Evolutionary conservation across 176 grass and related monocot genomes (phyloP), one percentile per base, ranked within the genome.

Genomic region (Raddia guianensis): DNA sequence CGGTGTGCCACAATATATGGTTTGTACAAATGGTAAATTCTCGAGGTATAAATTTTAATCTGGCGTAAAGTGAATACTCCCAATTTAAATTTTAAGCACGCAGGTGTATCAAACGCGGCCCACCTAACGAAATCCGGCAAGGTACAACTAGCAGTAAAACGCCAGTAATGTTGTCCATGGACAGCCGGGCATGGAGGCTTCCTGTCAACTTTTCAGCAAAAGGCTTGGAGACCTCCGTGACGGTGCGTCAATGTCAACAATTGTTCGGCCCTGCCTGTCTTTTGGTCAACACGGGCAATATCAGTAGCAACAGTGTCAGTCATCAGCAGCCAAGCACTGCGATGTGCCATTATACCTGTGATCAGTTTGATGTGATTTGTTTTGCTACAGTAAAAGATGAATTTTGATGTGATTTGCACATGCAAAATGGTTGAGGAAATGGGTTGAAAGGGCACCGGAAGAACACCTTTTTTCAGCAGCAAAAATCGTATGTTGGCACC

Each of bases 71-170:
- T 27, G 27, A 27, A 27, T 27, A 27, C 27, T 27, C 27, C 27
- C 27, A 27, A 27, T 27, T 27, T 27, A 27, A 27, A 27, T 0
- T 27, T 27, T 27, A 27, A 27, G 63, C 37, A 18, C 35, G 13
- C 51, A 46, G 14, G 21, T 35, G 40, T 20, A 84, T 63, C 63
- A 65, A 66, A 78, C 78, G 86, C 49, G 58, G 49, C 74, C 37
- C 58, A 87, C 59, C 67, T 0, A 87, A 77, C 59, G 6, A 3
- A 77, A 71, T 72, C 58, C n/a, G 40, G 79, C 66, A 16, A 9
- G 64, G 72, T 53, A 49, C 79, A 12, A 71, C 72, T 21, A 52
- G 10, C 35, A 64, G 49, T 9, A 5, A 18, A 5, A 2, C 37
- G 37, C 37, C 37, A 40, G 37, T 40, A 40, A 40, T 5, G 37